Evolutionary conservation across 805 yeast genomes (phyloP).

Genomic region (Candida ponderosae): DNA sequence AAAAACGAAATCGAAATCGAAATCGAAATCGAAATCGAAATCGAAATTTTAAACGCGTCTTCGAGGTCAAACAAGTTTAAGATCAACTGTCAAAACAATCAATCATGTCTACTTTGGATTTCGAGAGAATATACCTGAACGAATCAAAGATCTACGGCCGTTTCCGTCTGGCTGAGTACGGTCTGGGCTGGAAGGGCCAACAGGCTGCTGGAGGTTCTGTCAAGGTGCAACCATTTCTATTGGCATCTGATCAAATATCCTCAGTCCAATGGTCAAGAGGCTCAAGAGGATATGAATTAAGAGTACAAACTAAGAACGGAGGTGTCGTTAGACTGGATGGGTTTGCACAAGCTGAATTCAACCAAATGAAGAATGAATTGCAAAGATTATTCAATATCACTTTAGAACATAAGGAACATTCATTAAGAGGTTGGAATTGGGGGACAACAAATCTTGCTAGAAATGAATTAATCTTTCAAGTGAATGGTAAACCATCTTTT

Average conservation of each 20-base stretch:
- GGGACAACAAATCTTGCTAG: conserved; percentile 90
- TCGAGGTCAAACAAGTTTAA: no score
- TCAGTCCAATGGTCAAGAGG: conserved; percentile 90
- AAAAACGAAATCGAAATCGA: no score
- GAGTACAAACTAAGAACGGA: conserved; percentile 80
- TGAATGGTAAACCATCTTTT: conserved; percentile 83
- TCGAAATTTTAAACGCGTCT: no score
- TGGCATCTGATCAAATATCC: conserved; percentile 80
- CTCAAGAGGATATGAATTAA: conserved; percentile 81
- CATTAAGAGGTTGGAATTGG: conserved; percentile 99
- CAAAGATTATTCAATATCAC: conserved; percentile 66
- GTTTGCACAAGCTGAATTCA: conserved; percentile 78
- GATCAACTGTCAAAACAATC: no score
- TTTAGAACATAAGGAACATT: conserved; percentile 82
- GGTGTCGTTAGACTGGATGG: conserved; percentile 90
- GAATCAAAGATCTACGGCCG: conserved; percentile 81
- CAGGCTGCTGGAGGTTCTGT: conserved; percentile 38
- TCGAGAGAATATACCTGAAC: conserved; percentile 84
- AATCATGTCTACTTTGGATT: conserved; percentile 47
- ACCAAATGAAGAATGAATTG: conserved; percentile 72
- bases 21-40: no score
- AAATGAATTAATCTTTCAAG: conserved; percentile 79
- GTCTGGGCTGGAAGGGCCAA: conserved; percentile 91
- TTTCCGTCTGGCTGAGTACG: conserved; percentile 93
- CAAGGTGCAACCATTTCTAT: conserved; percentile 66